Evolutionary conservation across 208 protist species (phyloP).

Genomic region (Perkinsela sp.): DNA sequence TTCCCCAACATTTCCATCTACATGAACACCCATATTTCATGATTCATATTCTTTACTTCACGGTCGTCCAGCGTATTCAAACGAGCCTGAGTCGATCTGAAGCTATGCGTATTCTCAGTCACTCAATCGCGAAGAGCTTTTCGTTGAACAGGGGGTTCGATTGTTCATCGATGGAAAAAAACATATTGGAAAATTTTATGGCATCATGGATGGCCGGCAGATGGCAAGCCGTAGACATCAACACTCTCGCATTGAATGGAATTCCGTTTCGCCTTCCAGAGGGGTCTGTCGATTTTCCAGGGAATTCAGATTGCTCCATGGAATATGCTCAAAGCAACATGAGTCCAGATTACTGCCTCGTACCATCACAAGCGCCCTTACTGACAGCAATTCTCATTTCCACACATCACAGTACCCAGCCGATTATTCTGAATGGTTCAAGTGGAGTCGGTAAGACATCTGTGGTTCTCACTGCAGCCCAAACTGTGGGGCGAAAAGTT

Average conservation of each 20-base stretch:
- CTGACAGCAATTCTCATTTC: slow-evolving; percentile 57
- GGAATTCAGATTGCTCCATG: not conserved
- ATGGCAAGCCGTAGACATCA: not conserved
- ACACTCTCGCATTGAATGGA: not conserved
- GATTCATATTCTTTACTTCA: slow-evolving; percentile 14
- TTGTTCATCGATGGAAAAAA: not conserved
- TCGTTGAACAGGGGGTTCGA: not conserved
- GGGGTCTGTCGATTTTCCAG: not conserved
- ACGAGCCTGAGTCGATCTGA: slow-evolving; percentile 22
- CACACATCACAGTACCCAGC: slow-evolving; percentile 60
- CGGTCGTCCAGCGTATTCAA: slow-evolving; percentile 54
- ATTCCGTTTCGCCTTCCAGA: not conserved
- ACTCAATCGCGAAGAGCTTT: not conserved
- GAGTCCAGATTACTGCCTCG: too few species aligned
- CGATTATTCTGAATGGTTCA: slow-evolving; percentile 79
- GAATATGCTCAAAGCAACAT: too few species aligned
- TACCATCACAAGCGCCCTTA: slow-evolving; percentile 22
- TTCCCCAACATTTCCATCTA: not conserved
- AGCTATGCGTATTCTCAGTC: slow-evolving; percentile 4
- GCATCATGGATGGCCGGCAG: not conserved
- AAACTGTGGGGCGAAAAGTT: slow-evolving; percentile 59
- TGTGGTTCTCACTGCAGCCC: slow-evolving; percentile 66
- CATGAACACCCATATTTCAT: not conserved
- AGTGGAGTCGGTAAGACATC: slow-evolving; percentile 82
- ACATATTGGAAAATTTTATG: not conserved